Evolutionary conservation across 208 protist species (phyloP).

Genomic region (Leishmania aethiopica): DNA sequence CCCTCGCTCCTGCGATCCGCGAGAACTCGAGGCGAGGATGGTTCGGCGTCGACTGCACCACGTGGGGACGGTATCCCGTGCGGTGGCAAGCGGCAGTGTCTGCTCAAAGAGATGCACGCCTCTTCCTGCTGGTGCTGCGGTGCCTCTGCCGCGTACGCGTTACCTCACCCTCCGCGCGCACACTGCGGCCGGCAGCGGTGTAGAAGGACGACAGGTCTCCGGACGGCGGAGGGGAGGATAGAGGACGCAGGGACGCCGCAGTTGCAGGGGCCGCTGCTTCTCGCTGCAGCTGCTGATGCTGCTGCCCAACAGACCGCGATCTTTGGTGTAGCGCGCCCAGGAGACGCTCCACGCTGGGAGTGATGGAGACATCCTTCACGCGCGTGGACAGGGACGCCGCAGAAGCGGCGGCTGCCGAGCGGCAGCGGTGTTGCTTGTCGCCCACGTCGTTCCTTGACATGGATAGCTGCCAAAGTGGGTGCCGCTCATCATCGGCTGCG

Average conservation of each 20-base stretch:
- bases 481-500: not conserved
- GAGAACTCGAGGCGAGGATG: not conserved
- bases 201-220: slow-evolving; percentile 14
- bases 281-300: not conserved
- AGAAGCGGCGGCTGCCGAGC: not conserved
- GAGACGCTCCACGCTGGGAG: slow-evolving; percentile 11
- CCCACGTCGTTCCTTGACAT: not conserved
- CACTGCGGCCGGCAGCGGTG: slow-evolving; percentile 1
- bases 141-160: not conserved
- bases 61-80: not conserved
- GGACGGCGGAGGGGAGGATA: not conserved
- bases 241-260: not conserved
- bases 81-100: not conserved
- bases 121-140: too few relatives aligned
- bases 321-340: slow-evolving; percentile 13
- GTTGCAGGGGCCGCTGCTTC: not conserved
- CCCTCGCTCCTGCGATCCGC: not conserved
- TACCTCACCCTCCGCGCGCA: not conserved
- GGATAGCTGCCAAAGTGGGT: not conserved
- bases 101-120: not conserved
- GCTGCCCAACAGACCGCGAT: not conserved
- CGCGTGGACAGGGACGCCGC: not conserved
- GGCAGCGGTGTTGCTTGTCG: not conserved
- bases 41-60: not conserved
- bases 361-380: slow-evolving; percentile 6